A percentile compares a stretch with the other conserved stretches of the same genome.
phyloP scores from a whole-genome alignment of 2,329 filamentous ascomycete species.

The Leptographium flavum region DNA sequence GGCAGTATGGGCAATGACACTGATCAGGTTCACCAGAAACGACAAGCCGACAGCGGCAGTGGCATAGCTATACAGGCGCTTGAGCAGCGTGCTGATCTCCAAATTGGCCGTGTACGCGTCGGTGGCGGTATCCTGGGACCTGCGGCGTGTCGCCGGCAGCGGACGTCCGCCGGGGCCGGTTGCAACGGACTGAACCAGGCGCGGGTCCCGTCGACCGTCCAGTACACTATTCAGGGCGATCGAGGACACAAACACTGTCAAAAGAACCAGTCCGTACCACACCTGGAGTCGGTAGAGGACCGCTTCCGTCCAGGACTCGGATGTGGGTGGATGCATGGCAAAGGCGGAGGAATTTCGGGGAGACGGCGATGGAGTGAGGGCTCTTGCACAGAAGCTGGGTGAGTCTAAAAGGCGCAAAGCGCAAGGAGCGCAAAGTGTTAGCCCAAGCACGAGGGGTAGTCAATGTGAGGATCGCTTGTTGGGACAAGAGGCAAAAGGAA shows the following conservation, averaged over 20 bases:
- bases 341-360: too few species aligned
- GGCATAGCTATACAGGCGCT: constrained; percentile 62
- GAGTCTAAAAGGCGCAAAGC: background rate
- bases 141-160: constrained; percentile 53
- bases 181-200: constrained; percentile 30
- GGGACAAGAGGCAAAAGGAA: background rate
- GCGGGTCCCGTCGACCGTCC: constrained; percentile 34
- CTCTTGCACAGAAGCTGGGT: background rate
- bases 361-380: background rate
- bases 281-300: constrained; percentile 33
- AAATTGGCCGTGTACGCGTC: constrained; percentile 2
- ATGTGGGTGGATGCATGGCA: constrained; percentile 7
- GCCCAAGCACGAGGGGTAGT: background rate
- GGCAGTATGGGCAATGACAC: constrained; percentile 63
- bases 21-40: constrained; percentile 60
- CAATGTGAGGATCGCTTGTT: background rate
- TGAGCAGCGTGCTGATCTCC: constrained; percentile 51
- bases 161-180: constrained; percentile 83
- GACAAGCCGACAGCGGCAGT: constrained; percentile 57
- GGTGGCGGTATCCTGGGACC: constrained; percentile 22
- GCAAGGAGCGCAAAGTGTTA: background rate
- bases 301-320: constrained; percentile 22
- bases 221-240: constrained; percentile 39
- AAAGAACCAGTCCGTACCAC: constrained; percentile 36
- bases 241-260: constrained; percentile 34